Evolutionary conservation across 495 filamentous ascomycete genomes (phyloP).

Genomic region (Xylaria cubensis): DNA sequence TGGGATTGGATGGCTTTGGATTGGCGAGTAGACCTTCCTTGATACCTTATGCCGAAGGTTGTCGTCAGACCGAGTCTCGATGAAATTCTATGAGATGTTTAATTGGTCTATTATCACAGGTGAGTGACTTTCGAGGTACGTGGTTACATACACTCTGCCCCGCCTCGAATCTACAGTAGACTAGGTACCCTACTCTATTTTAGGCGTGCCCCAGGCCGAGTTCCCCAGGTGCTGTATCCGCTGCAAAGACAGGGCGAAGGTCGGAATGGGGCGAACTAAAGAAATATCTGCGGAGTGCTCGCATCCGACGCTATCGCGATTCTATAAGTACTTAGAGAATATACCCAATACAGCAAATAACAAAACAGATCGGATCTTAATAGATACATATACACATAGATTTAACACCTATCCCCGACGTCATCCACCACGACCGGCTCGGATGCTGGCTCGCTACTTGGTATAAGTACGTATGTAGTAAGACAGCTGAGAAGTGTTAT

Average conservation of each 20-base stretch:
- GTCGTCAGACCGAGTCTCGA: not conserved
- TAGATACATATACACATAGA: not conserved
- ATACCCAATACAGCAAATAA: not conserved
- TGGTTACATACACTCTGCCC: conserved; percentile 6
- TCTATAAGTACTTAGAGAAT: not conserved
- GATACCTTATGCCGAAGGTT: not conserved
- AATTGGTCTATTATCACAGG: not conserved
- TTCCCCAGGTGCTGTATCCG: not conserved
- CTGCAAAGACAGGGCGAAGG: not conserved
- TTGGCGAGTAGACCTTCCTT: not conserved
- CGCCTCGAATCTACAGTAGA: conserved; percentile 1
- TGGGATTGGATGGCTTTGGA: not conserved
- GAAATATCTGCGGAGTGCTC: not conserved
- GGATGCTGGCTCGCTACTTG: not conserved
- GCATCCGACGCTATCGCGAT: not conserved
- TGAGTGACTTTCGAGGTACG: conserved; percentile 5
- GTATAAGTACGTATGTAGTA: too few species aligned
- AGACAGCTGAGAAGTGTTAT: not conserved
- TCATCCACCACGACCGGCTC: not conserved
- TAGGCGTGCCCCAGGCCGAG: not conserved
- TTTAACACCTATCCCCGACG: not conserved
- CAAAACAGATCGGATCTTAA: not conserved
- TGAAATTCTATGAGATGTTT: not conserved
- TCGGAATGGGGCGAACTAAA: not conserved
- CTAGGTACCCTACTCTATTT: not conserved